These are phyloP conservation scores for Saccharomycopsis sp. DNA, from an alignment of 805 yeast species.

Conservation along the genomic window DNA sequence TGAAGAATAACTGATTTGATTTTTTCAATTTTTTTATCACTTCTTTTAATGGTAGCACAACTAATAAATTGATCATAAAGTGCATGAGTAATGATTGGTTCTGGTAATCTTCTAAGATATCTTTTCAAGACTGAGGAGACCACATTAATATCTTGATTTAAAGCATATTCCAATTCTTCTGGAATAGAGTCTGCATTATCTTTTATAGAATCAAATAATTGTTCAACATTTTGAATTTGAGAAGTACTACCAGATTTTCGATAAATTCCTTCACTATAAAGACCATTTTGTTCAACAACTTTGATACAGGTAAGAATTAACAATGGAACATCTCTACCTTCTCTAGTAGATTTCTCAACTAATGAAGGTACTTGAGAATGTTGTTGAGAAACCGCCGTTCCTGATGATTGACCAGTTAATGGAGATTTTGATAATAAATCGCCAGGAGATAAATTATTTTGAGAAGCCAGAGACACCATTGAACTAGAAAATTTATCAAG, in stretches of 20 bases:
- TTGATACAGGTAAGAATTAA: constrained; percentile 60
- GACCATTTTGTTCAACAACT: constrained; percentile 70
- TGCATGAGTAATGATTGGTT: constrained; percentile 69
- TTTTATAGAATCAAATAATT: constrained; percentile 24
- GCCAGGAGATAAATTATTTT: constrained; percentile 1
- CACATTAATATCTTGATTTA: constrained; percentile 59
- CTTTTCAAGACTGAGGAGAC: constrained; percentile 81
- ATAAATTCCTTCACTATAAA: constrained; percentile 78
- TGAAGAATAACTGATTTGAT: constrained; percentile 35
- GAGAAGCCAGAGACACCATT: constrained; percentile 1
- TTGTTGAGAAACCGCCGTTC: constrained; percentile 8
- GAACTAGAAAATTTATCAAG: constrained; percentile 19
- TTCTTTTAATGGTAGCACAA: constrained; percentile 28
- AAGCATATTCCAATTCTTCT: constrained; percentile 31
- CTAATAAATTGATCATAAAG: constrained; percentile 57
- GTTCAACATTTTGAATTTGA: constrained; percentile 35
- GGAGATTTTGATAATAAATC: neutral
- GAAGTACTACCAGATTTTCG: constrained; percentile 79
- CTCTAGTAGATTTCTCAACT: constrained; percentile 51
- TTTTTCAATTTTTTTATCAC: constrained; percentile 30
- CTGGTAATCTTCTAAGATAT: constrained; percentile 73
- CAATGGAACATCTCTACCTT: constrained; percentile 54
- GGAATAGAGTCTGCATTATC: constrained; percentile 21
- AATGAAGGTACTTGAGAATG: constrained; percentile 41
- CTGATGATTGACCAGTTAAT: constrained; percentile 19